phyloP scores from a whole-genome alignment of 768 basidiomycete genomes.

The Trametes villosa region DNA sequence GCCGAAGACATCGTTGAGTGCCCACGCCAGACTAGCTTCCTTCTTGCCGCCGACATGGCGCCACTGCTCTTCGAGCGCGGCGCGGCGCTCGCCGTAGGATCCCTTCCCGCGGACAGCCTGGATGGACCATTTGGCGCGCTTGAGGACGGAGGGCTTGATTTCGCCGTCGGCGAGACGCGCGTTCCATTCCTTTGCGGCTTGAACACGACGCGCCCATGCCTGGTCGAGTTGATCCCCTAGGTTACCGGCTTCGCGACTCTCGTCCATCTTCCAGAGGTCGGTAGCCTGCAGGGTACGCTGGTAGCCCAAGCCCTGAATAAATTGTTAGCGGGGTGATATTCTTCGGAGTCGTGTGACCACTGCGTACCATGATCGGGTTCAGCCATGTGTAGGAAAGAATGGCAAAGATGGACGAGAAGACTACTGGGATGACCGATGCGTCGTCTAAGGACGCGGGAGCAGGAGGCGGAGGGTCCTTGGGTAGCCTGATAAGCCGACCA shows the following conservation, averaged over 20 bases:
- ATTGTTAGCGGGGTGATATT: background rate
- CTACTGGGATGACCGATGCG: slow-evolving; percentile 63
- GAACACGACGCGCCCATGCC: slow-evolving; percentile 54
- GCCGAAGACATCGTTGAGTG: slow-evolving; percentile 64
- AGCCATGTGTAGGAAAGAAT: slow-evolving; percentile 71
- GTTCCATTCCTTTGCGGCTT: slow-evolving; percentile 62
- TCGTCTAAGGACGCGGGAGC: slow-evolving; percentile 59
- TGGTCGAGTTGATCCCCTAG: slow-evolving; percentile 59
- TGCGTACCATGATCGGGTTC: slow-evolving; percentile 56
- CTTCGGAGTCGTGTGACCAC: background rate
- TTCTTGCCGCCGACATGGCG: slow-evolving; percentile 48
- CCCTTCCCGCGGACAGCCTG: slow-evolving; percentile 22
- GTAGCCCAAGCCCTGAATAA: slow-evolving; percentile 59
- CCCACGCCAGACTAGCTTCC: slow-evolving; percentile 58
- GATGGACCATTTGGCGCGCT: slow-evolving; percentile 47
- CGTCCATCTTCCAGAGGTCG: slow-evolving; percentile 73
- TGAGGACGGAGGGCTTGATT: slow-evolving; percentile 44
- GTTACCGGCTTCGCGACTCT: slow-evolving; percentile 49
- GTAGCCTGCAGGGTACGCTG: slow-evolving; percentile 74
- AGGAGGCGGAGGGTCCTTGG: slow-evolving; percentile 59
- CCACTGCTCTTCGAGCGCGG: slow-evolving; percentile 48
- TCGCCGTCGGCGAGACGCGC: slow-evolving; percentile 48
- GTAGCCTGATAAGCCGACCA: slow-evolving; percentile 53
- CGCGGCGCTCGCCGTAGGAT: slow-evolving; percentile 30
- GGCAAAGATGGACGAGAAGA: slow-evolving; percentile 59